Evolutionary conservation across 2,329 filamentous ascomycete genomes (phyloP).

Genomic region (Pseudogymnoascus sp.): DNA sequence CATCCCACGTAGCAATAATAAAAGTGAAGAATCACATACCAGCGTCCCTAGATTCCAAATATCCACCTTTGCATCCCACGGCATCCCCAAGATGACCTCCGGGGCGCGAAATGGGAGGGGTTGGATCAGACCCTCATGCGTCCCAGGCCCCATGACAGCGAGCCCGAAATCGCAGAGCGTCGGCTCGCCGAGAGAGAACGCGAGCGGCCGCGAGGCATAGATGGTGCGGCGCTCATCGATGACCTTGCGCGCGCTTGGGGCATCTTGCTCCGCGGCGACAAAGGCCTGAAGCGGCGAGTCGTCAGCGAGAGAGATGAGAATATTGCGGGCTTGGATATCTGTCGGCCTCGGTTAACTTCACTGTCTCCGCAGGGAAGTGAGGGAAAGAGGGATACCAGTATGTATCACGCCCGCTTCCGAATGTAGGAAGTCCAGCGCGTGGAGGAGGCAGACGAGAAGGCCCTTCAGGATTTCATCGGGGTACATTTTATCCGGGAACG

Average conservation of each 20-base stretch:
- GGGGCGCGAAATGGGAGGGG: constrained; percentile 27
- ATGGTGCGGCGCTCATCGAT: constrained; percentile 21
- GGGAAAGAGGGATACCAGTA: constrained; percentile 16
- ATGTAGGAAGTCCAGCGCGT: constrained; percentile 23
- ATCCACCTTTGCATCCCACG: constrained; percentile 31
- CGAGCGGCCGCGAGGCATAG: constrained; percentile 21
- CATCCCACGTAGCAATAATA: too few species aligned
- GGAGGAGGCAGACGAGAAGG: constrained; percentile 15
- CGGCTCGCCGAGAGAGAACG: background rate
- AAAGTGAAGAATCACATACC: too few species aligned
- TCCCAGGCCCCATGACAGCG: constrained; percentile 22
- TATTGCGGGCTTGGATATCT: constrained; percentile 30
- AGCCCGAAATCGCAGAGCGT: constrained; percentile 16
- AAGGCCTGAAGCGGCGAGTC: constrained; percentile 25
- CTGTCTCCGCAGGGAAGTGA: too few species aligned
- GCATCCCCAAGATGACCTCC: constrained; percentile 33
- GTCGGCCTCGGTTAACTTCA: too few species aligned
- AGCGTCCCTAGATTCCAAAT: constrained; percentile 29
- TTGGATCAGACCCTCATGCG: background rate
- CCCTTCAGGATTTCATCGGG: constrained; percentile 17
- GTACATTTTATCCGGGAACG: constrained; percentile 12
- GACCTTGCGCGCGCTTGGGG: constrained; percentile 24
- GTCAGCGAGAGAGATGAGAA: constrained; percentile 27
- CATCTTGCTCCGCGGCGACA: constrained; percentile 21
- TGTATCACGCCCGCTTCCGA: constrained; percentile 22